Conservation (phyloP, 108 stramenopile genomes). For the Nitzschia sp. region DNA sequence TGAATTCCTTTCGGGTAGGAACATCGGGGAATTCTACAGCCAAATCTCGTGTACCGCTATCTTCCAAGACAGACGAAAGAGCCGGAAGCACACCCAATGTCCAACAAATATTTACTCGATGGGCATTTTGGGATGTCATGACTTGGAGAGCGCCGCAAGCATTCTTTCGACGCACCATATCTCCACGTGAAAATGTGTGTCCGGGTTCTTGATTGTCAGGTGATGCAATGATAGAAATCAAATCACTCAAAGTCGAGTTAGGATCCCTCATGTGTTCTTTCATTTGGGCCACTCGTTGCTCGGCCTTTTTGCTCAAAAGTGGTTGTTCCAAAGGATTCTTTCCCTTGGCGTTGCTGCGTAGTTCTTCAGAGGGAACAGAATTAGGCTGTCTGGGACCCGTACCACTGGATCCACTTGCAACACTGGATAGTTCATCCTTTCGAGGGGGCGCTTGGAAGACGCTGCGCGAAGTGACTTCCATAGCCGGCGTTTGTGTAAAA, state of each 20-base stretch:
- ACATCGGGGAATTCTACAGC: constrained; percentile 38
- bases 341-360: neutral
- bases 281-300: constrained; percentile 28
- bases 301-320: constrained; percentile 21
- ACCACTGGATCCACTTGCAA: neutral
- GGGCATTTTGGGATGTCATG: constrained; percentile 55
- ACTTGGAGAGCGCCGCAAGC: constrained; percentile 86
- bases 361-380: neutral
- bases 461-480: constrained; percentile 8
- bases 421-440: neutral
- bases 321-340: constrained; percentile 30
- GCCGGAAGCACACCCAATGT: constrained; percentile 72
- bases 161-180: constrained; percentile 79
- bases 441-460: constrained; percentile 17
- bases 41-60: constrained; percentile 43
- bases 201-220: constrained; percentile 21
- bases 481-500: constrained; percentile 3
- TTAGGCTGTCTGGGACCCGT: neutral
- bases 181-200: constrained; percentile 52
- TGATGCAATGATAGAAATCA: constrained; percentile 50
- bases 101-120: constrained; percentile 76
- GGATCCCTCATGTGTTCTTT: constrained; percentile 63
- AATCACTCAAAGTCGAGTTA: constrained; percentile 47
- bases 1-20: constrained; percentile 49
- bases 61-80: constrained; percentile 63